Evolutionary conservation across 768 basidiomycete species (phyloP), one percentile per base, ranked within the genome.

Genomic region (Candolleomyces eurysporus): DNA sequence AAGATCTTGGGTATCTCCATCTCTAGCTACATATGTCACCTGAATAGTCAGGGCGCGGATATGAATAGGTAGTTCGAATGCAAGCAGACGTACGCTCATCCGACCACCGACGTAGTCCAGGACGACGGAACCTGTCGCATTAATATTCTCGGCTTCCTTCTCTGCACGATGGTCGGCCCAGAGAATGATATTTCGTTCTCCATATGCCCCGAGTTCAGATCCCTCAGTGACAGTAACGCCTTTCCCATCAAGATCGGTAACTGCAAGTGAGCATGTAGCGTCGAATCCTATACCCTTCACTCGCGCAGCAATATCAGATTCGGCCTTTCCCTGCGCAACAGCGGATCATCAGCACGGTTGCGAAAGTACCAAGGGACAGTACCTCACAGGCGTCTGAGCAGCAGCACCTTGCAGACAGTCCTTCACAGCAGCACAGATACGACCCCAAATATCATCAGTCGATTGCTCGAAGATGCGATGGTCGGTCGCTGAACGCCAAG

Each of bases 1-100:
- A 98, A 86, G 32, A 96, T 90, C 74, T 98, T 98, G 0, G 96
- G 96, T 48, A 98, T 86, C 75, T 98, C 96, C 97, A 98, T 98
- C 75, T 98, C 96, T 48, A 98, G 83, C 92, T 97, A 64, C 13
- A 3, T 65, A 21, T 42, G 5, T 36, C 6, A 36, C 11, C 36
- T 36, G 8, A 36, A 8, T 11, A 11, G 36, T 11, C 36, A 36
- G 36, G 11, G 5, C 5, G 5, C 36, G 36, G 36, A 36, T 31
- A 11, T 43, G 5, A 4, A 5, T 40, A 54, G 19, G 43, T 45
- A 45, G 4, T 26, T 26, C 36, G 11, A 11, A 5, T 36, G 36
- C 17, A 22, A 4, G 43, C 21, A 17, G 60, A 75, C 79, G 68
- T 77, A 92, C 95, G 70, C 94, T 95, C 90, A 99, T 98, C 42